These are phyloP conservation scores for Iris pallida DNA, from an alignment of 116 monocot species.

Conservation along the genomic window DNA sequence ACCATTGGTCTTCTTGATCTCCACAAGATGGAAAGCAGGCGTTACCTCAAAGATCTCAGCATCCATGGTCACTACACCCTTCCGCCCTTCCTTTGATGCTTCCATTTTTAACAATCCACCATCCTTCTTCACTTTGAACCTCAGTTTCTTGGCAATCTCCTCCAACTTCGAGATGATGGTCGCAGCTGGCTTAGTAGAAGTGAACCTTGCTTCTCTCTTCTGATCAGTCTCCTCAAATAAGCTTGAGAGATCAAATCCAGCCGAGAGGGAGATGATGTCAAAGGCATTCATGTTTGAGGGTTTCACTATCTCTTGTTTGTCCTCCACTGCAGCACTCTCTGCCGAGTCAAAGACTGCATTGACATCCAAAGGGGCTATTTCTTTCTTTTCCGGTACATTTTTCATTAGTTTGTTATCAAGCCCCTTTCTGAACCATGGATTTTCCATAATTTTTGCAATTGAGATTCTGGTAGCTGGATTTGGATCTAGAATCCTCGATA, in stretches of 20 bases:
- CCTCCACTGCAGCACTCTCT: slow-evolving; percentile 3
- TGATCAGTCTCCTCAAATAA: slow-evolving; percentile 49
- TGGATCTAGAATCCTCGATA: slow-evolving; percentile 34
- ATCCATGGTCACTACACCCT: slow-evolving; percentile 54
- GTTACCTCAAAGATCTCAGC: slow-evolving; percentile 83
- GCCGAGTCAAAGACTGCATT: slow-evolving; percentile 14
- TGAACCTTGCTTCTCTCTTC: slow-evolving; percentile 55
- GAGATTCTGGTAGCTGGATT: slow-evolving; percentile 33
- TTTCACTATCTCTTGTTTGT: slow-evolving; percentile 28
- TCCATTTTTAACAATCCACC: slow-evolving; percentile 64
- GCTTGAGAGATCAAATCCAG: slow-evolving; percentile 79
- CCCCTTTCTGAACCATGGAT: slow-evolving; percentile 33
- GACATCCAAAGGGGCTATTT: slow-evolving; percentile 6
- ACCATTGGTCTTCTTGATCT: slow-evolving; percentile 63
- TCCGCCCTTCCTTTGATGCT: slow-evolving; percentile 48
- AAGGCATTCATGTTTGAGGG: slow-evolving; percentile 68
- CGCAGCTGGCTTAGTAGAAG: slow-evolving; percentile 44
- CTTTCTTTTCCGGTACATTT: slow-evolving; percentile 10
- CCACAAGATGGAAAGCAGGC: slow-evolving; percentile 70
- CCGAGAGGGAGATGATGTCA: slow-evolving; percentile 79
- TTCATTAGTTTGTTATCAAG: slow-evolving; percentile 6
- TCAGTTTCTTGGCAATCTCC: slow-evolving; percentile 53
- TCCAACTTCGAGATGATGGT: slow-evolving; percentile 60
- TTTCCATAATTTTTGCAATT: slow-evolving; percentile 30
- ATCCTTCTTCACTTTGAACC: slow-evolving; percentile 62